Evolutionary conservation across 2,329 filamentous ascomycete species (phyloP).

Genomic region (Rhynchosporium secalis): DNA sequence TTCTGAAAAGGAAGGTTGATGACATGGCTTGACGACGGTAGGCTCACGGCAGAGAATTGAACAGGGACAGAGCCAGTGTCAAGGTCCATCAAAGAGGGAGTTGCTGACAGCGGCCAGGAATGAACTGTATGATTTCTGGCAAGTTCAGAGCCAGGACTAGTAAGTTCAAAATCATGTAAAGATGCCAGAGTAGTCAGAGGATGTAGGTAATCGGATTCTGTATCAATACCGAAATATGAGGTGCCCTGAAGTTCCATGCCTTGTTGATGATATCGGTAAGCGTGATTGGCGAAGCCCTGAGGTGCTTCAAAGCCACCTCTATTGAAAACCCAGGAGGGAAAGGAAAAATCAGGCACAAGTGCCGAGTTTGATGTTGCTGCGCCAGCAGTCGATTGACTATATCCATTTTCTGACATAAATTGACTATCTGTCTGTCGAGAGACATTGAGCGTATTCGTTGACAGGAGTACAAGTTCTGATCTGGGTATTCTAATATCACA

Average conservation of each 20-base stretch:
- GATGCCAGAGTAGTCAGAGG: not conserved
- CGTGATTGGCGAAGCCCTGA: not conserved
- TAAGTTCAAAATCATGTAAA: not conserved
- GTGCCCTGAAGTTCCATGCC: slow-evolving; percentile 16
- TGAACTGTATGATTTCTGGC: not conserved
- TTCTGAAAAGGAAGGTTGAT: slow-evolving; percentile 11
- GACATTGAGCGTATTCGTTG: not conserved
- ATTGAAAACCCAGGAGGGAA: slow-evolving; percentile 2
- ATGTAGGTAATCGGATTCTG: not conserved
- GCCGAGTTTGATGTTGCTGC: not conserved
- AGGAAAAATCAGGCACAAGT: not conserved
- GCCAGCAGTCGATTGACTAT: not conserved
- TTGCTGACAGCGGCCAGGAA: not conserved
- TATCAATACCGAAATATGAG: slow-evolving; percentile 19
- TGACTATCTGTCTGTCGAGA: not conserved
- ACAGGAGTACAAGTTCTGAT: not conserved
- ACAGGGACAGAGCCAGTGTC: not conserved
- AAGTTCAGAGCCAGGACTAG: not conserved
- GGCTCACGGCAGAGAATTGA: not conserved
- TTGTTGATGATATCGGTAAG: slow-evolving; percentile 4
- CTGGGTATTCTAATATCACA: not conserved
- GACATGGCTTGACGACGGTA: not conserved
- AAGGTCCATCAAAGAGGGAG: slow-evolving; percentile 5
- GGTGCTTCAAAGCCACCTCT: not conserved
- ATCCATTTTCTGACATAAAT: not conserved